Conservation (phyloP, 805 yeast genomes). For the Myxozyma neglecta region DNA sequence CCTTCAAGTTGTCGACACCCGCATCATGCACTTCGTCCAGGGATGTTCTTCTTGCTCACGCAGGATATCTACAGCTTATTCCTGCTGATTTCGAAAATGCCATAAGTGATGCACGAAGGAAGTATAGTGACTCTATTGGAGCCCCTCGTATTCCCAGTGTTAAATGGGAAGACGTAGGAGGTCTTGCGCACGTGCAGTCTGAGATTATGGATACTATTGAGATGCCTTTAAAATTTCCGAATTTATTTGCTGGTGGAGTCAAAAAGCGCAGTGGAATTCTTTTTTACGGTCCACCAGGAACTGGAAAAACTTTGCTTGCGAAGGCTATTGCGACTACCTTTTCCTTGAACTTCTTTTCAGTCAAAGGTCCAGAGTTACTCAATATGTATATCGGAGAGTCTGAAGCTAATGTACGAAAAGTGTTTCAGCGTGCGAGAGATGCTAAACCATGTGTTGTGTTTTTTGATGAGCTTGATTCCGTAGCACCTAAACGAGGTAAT, state of each 20-base stretch:
- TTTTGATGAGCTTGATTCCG: slow-evolving; percentile 96
- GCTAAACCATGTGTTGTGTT: slow-evolving; percentile 97
- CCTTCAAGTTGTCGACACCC: slow-evolving; percentile 14
- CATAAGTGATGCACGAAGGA: slow-evolving; percentile 77
- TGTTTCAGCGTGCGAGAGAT: slow-evolving; percentile 91
- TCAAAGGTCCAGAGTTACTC: slow-evolving; percentile 93
- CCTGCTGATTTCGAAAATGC: slow-evolving; percentile 68
- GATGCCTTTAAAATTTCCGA: slow-evolving; percentile 92
- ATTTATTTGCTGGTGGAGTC: slow-evolving; percentile 80
- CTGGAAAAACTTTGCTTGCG: slow-evolving; percentile 93
- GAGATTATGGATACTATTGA: slow-evolving; percentile 95
- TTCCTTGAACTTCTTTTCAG: slow-evolving; percentile 90
- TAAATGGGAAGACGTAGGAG: slow-evolving; percentile 97
- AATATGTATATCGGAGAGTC: slow-evolving; percentile 99
- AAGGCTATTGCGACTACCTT: slow-evolving; percentile 97
- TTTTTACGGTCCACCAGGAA: slow-evolving; percentile 98
- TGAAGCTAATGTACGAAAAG: slow-evolving; percentile 93
- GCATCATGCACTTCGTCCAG: slow-evolving; percentile 26
- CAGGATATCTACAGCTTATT: slow-evolving; percentile 54
- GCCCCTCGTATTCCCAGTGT: slow-evolving; percentile 96
- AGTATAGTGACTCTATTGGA: slow-evolving; percentile 91
- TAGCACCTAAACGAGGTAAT: slow-evolving; percentile 97
- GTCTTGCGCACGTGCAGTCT: slow-evolving; percentile 82
- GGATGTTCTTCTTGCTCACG: slow-evolving; percentile 49
- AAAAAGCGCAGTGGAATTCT: slow-evolving; percentile 94